phyloP scores from a whole-genome alignment of 1,284 basidiomycete species.

The Papiliotrema fonsecae region DNA sequence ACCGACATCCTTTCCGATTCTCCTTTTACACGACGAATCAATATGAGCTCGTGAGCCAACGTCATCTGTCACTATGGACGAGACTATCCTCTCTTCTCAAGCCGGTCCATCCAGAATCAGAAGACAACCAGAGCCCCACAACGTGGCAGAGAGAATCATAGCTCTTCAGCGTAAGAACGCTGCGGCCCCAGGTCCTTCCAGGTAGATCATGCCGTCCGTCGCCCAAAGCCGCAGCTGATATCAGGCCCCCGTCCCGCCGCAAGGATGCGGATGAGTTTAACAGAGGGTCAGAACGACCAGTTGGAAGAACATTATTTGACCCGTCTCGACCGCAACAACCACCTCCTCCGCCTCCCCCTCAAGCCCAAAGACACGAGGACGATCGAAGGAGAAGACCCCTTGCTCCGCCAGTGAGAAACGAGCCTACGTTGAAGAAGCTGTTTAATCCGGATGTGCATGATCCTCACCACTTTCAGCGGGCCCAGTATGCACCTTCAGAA shows the following conservation, averaged over 20 bases:
- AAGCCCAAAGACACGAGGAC: conserved; percentile 5
- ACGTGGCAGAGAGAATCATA: conserved; percentile 22
- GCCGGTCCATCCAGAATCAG: not conserved
- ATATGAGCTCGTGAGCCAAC: not conserved
- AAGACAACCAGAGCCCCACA: not conserved
- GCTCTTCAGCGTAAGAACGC: conserved; percentile 34
- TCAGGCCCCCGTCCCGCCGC: not conserved
- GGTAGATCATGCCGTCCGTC: conserved; percentile 2
- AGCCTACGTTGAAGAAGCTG: conserved; percentile 34
- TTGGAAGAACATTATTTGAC: conserved; percentile 18
- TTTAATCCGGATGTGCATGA: conserved; percentile 54
- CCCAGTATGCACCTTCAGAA: conserved; percentile 4
- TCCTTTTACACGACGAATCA: not conserved
- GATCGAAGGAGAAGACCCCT: not conserved
- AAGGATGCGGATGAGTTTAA: conserved; percentile 10
- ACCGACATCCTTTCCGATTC: no score
- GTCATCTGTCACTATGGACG: not conserved
- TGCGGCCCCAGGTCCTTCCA: conserved; percentile 6
- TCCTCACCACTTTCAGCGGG: conserved; percentile 44
- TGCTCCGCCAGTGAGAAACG: not conserved
- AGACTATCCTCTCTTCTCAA: not conserved
- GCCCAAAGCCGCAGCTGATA: not conserved
- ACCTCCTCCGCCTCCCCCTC: conserved; percentile 1
- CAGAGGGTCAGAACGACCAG: conserved; percentile 6
- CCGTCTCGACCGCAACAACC: conserved; percentile 18